Evolutionary conservation across 2,329 filamentous ascomycete genomes (phyloP).

Genomic region (Pezicula neosporulosa): DNA sequence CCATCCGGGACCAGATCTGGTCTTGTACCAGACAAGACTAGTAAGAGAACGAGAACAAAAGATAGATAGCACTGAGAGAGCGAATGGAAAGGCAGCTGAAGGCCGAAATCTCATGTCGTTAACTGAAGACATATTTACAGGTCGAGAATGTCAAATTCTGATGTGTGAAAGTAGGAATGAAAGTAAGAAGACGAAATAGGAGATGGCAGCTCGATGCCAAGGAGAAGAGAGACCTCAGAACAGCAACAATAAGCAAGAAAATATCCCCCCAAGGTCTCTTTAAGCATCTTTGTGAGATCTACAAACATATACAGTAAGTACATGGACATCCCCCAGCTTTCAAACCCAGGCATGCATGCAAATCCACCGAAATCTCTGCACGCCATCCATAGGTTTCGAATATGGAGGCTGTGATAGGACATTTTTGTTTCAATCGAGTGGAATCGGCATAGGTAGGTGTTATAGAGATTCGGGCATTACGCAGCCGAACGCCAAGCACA

Average conservation of each 20-base stretch:
- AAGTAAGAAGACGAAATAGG: not conserved
- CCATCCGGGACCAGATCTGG: slow-evolving; percentile 5
- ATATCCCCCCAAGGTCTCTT: not conserved
- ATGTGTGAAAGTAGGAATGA: not conserved
- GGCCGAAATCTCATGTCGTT: slow-evolving; percentile 4
- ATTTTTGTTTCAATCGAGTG: not conserved
- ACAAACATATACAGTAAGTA: not conserved
- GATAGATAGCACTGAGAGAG: slow-evolving; percentile 1
- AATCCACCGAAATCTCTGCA: not conserved
- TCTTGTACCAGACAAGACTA: slow-evolving; percentile 7
- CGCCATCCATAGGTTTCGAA: not conserved
- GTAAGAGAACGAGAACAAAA: slow-evolving; percentile 4
- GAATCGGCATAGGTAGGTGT: not conserved
- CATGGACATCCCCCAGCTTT: not conserved
- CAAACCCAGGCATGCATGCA: no score
- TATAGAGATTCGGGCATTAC: no score
- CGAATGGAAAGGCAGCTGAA: slow-evolving; percentile 6
- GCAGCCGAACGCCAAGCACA: no score
- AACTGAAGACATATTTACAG: slow-evolving; percentile 3
- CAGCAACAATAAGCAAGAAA: not conserved
- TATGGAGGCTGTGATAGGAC: not conserved
- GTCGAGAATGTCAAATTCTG: not conserved
- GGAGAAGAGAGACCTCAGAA: not conserved
- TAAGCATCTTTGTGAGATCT: not conserved
- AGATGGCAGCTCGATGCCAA: not conserved